phyloP scores from a whole-genome alignment of 768 basidiomycete species.

The Fomitopsis pulvina region DNA sequence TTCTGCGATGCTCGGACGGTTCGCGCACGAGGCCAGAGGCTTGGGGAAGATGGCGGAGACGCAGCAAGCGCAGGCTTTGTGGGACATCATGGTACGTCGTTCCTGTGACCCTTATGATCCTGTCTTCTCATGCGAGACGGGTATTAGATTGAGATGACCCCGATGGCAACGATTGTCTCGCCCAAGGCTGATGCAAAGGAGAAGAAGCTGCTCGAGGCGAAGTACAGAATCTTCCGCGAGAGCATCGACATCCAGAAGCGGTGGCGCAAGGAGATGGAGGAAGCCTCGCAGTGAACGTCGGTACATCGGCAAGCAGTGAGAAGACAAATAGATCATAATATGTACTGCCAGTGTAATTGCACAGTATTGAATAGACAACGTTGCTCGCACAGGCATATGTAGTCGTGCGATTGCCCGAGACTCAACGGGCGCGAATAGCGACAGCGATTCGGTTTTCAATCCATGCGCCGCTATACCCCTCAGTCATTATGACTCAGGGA shows the following conservation, averaged over 20 bases:
- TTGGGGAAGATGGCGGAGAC: constrained; percentile 29
- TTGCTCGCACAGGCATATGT: no score
- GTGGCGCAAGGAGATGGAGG: constrained; percentile 79
- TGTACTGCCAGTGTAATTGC: no score
- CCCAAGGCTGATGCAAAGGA: constrained; percentile 59
- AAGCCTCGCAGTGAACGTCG: constrained; percentile 31
- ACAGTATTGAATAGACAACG: no score
- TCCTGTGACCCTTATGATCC: not conserved
- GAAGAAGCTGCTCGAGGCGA: constrained; percentile 75
- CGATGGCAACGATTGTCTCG: constrained; percentile 62
- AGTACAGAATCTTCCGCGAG: constrained; percentile 92
- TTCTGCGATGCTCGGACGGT: constrained; percentile 88
- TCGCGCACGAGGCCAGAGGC: constrained; percentile 57
- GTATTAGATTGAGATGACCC: constrained; percentile 84
- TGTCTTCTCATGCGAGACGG: not conserved
- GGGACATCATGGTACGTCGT: constrained; percentile 81
- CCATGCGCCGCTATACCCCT: no score
- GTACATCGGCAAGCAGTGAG: no score
- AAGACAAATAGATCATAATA: no score
- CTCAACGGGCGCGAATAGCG: no score
- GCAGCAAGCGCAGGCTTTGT: constrained; percentile 61
- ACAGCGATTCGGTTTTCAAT: no score
- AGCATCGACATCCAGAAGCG: constrained; percentile 81
- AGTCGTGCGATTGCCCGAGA: no score
- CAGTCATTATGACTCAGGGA: no score